Evolutionary conservation across 2,329 filamentous ascomycete species (phyloP), one percentile per base, ranked within the genome.

Genomic region (Scorias spongiosa): DNA sequence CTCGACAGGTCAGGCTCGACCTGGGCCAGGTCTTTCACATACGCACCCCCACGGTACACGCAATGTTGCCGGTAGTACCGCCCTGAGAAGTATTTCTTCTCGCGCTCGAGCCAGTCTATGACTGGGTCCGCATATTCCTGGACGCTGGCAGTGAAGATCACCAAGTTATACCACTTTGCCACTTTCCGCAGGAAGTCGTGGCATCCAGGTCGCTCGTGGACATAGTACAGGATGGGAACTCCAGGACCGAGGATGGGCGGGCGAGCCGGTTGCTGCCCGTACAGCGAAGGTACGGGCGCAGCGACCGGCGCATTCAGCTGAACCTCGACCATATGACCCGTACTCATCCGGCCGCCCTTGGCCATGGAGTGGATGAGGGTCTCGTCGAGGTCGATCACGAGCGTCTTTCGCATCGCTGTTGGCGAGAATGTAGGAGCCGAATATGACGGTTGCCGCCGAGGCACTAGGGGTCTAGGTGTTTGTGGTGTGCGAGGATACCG

Each of bases 81-180:
- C 36, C 81, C 85, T 30, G 84, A 83, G 65, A 98, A 98, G 68
- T 86, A 96, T 66, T 96, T 96, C 57, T 88, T 80, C 65, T 98
- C 91, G 52, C 86, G 80, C 66, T 98, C 91, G 47, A 98, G 74
- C 87, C 88, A 96, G 71, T 98, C 91, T 60, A 98, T 96, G 45
- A 98, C 91, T 0, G 91, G 91, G 63, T 98, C 91, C 45, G 91
- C 91, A 58, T 98, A 98, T 63, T 98, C 91, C 62, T 98, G 91
- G 32, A 98, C 91, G 15, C 87, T 94, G 2, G 91, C 91, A 9
- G 91, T 98, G 63, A 98, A 98, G 40, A 96, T 74, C 42, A 98
- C 85, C 12, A 98, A 70, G 60, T 95, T 96, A 67, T 93, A 98
- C 91, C 91, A 98, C 67, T 94, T 94, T 70, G 80, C 87, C 40